A percentile compares a stretch with the other conserved stretches of the same genome.
phyloP scores from a whole-genome alignment of 371 early-diverging fungal species.

The Umbelopsis sp. region DNA sequence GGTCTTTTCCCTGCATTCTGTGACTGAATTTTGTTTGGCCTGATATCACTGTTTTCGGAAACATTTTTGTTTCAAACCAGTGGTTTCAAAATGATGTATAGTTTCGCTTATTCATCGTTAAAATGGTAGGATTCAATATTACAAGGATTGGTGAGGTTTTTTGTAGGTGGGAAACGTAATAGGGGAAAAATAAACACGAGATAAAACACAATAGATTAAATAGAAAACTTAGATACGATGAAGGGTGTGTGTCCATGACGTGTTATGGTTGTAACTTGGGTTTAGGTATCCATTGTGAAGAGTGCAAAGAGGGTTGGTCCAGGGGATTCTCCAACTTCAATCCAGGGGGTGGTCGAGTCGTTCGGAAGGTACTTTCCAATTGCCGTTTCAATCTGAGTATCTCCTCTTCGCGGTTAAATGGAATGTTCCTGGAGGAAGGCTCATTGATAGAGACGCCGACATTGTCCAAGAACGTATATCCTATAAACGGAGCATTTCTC shows the following conservation, averaged over 20 bases:
- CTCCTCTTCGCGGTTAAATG: not conserved
- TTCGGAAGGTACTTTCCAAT: not conserved
- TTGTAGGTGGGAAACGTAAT: too few relatives aligned
- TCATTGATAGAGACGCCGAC: not conserved
- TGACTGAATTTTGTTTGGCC: too few relatives aligned
- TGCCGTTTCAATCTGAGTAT: slow-evolving; percentile 11
- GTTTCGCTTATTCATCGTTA: not conserved
- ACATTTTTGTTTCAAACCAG: not conserved
- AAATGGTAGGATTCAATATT: not conserved
- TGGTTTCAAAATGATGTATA: not conserved
- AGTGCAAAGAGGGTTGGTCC: not conserved
- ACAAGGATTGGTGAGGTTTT: too few relatives aligned
- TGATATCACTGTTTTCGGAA: not conserved
- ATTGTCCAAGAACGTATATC: slow-evolving; percentile 67
- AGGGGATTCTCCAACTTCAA: slow-evolving; percentile 1
- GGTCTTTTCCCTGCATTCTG: too few relatives aligned
- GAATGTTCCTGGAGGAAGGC: not conserved
- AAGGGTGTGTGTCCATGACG: not conserved
- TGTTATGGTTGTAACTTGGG: slow-evolving; percentile 1
- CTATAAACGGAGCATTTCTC: slow-evolving; percentile 83
- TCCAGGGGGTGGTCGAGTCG: not conserved
- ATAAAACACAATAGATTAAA: not conserved
- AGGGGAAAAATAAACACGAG: too few relatives aligned
- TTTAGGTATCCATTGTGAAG: slow-evolving; percentile 14
- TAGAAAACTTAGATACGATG: not conserved